Percentiles rank a stretch among this genome's conserved stretches.
These are phyloP conservation scores for Tricharina praecox DNA, from an alignment of 495 filamentous ascomycete species.

Conservation along the genomic window DNA sequence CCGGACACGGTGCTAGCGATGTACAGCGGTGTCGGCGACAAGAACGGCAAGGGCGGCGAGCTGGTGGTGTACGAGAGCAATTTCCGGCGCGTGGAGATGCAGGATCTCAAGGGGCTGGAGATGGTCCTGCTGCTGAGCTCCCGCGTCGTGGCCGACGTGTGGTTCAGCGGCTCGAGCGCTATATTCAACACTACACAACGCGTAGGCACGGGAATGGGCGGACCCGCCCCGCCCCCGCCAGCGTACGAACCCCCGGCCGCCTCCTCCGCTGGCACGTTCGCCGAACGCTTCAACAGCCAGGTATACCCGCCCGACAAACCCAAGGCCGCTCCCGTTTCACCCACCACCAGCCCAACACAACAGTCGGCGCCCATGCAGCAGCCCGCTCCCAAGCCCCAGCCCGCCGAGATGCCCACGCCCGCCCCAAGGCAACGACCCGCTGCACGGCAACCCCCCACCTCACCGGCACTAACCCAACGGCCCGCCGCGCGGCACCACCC, in stretches of 20 bases:
- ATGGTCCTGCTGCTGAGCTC: slow-evolving; percentile 69
- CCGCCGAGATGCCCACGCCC: no score
- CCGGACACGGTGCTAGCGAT: slow-evolving; percentile 86
- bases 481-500: no score
- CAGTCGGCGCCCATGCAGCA: no score
- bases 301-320: no score
- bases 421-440: no score
- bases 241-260: no score
- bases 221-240: no score
- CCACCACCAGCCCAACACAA: slow-evolving; percentile 1
- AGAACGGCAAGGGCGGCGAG: slow-evolving; percentile 31
- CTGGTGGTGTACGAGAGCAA: slow-evolving; percentile 88
- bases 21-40: slow-evolving; percentile 48
- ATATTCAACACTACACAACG: slow-evolving; percentile 44
- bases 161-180: slow-evolving; percentile 48
- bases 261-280: no score
- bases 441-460: no score
- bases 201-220: slow-evolving; percentile 30
- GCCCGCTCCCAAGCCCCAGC: no score
- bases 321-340: slow-evolving; percentile 8
- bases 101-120: slow-evolving; percentile 88
- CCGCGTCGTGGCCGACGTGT: slow-evolving; percentile 75
- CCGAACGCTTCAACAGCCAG: no score
- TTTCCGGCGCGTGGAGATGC: slow-evolving; percentile 72
- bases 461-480: no score